These are phyloP conservation scores for Entelexis sorbosivorans DNA, from an alignment of 1,139 yeast genomes.

Conservation along the genomic window DNA sequence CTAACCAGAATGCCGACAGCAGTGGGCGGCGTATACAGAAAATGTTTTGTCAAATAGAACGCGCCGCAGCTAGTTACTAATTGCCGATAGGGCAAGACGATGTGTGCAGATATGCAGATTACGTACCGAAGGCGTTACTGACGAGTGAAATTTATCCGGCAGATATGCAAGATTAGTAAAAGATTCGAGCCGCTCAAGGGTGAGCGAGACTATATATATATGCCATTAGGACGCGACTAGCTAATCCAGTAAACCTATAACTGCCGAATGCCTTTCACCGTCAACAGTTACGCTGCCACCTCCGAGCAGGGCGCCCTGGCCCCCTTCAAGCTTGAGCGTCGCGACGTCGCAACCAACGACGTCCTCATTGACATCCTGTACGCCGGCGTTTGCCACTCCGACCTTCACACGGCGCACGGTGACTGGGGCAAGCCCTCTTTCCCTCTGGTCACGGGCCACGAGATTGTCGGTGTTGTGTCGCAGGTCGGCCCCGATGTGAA, in stretches of 20 bases:
- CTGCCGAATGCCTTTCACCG: constrained; percentile 14
- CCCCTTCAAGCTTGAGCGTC: constrained; percentile 19
- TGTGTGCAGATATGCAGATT: not conserved
- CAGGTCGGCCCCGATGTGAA: constrained; percentile 41
- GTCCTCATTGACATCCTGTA: constrained; percentile 40
- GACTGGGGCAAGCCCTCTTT: constrained; percentile 33
- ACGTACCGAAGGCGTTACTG: not conserved
- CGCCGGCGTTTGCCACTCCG: constrained; percentile 58
- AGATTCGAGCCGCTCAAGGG: not conserved
- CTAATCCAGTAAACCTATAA: no score
- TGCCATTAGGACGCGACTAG: no score
- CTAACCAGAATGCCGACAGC: no score
- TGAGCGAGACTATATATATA: no score
- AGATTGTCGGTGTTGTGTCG: constrained; percentile 46
- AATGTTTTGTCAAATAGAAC: no score
- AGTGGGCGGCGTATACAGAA: no score
- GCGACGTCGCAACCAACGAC: constrained; percentile 22
- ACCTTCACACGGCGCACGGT: constrained; percentile 39
- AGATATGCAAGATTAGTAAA: not conserved
- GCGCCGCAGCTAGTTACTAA: not conserved
- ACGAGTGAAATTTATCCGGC: not conserved
- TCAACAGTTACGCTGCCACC: constrained; percentile 13
- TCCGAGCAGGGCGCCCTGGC: constrained; percentile 5
- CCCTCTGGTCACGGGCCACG: constrained; percentile 40
- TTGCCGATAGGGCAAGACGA: not conserved